Percentiles rank a stretch among this genome's conserved stretches.
Conservation (phyloP, 495 filamentous ascomycete genomes). For the Aspergillus indologenus region DNA sequence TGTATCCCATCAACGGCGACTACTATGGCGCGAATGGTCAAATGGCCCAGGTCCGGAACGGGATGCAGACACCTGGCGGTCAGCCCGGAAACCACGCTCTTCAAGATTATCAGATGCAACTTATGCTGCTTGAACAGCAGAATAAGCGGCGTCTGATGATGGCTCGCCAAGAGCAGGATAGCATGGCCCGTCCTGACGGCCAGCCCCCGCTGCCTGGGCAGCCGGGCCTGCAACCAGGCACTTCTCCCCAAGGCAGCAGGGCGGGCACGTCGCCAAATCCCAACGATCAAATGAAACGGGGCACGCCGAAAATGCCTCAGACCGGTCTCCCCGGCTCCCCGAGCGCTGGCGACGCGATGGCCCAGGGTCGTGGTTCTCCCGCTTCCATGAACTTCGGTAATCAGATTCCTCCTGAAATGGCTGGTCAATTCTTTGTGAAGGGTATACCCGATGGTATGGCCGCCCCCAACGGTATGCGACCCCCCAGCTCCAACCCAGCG, state of each 20-base stretch:
- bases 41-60: constrained; percentile 53
- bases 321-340: constrained; percentile 75
- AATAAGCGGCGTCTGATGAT: constrained; percentile 97
- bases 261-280: constrained; percentile 87
- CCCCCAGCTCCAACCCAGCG: constrained; percentile 81
- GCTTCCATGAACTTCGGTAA: constrained; percentile 70
- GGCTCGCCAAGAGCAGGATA: constrained; percentile 95
- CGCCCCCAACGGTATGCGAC: constrained; percentile 75
- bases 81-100: constrained; percentile 83
- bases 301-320: constrained; percentile 82
- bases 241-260: constrained; percentile 78
- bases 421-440: constrained; percentile 59
- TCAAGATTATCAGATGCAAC: constrained; percentile 98
- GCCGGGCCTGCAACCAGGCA: constrained; percentile 58
- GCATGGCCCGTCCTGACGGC: constrained; percentile 59
- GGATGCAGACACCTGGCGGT: constrained; percentile 51
- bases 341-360: constrained; percentile 69
- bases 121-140: constrained; percentile 98
- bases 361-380: constrained; percentile 77
- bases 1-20: constrained; percentile 52
- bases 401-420: constrained; percentile 67
- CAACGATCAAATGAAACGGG: constrained; percentile 81
- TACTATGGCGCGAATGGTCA: constrained; percentile 65
- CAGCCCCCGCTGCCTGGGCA: constrained; percentile 57
- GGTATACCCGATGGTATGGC: constrained; percentile 50